Base-by-base conservation (phyloP, 257 asterid species). In the Solanum raphanifolium region DNA sequence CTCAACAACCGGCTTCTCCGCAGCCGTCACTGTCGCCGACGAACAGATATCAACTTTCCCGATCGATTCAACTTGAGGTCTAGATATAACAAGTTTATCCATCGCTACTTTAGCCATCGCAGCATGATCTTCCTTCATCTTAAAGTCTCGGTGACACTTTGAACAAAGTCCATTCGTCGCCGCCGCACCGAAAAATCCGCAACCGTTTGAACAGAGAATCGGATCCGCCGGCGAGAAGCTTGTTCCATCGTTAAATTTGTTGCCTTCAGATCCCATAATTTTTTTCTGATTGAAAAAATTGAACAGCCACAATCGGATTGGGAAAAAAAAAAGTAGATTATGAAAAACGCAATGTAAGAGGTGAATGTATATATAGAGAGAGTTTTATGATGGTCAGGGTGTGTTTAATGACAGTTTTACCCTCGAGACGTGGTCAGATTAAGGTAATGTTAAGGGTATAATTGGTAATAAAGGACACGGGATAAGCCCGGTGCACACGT, bases 171-270 rank as follows among this genome's bases (percentile, higher is more conserved):
- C 90, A 88, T 75, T 87, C 52, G 89, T 93, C 55, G 91, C 94
- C 29, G 92, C 89, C 87, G 94, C 65, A 35, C 95, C 95, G 66
- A 89, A 93, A 83, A 92, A 92, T 6, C 96, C 94, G 82, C 96
- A 93, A 34, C 94, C 92, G 32, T 87, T 87, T 13, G 87, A 68
- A 83, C 96, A 92, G 2, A 85, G 73, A n/a, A 76, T 35, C 78
- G 88, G 89, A 78, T 91, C 93, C 55, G 94, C 86, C 66, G 92
- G 89, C 84, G 85, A 90, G 25, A 83, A 92, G 43, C 92, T 88
- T 7, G 91, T 88, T 25, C 88, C 91, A 31, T 88, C 91, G 88
- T 86, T 88, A 34, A 91, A 88, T 71, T 90, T 87, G 87, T 91
- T 92, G 46, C 90, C 94, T 52, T 91, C 92, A 1, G 95, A 88